Conservation (phyloP, 2,329 filamentous ascomycete genomes). For the Xylariaceae sp. region DNA sequence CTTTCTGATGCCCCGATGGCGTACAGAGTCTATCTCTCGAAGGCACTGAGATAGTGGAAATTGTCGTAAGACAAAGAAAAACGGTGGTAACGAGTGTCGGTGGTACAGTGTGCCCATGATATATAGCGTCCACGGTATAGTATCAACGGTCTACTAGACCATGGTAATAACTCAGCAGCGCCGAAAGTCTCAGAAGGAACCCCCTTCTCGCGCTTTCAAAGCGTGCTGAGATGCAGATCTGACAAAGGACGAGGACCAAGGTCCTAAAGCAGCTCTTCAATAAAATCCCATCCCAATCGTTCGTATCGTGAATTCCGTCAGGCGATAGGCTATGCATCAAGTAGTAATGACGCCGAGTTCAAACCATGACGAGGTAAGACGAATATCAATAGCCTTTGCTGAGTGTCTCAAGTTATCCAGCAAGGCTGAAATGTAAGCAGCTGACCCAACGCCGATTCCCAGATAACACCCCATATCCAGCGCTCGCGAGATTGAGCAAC, state of each 20-base stretch:
- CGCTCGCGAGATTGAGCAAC: constrained; percentile 29
- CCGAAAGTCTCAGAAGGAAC: neutral
- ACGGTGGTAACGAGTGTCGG: neutral
- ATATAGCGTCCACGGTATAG: neutral
- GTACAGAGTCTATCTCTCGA: constrained; percentile 8
- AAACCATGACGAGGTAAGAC: constrained; percentile 16
- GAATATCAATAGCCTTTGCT: constrained; percentile 14
- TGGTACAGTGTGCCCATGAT: neutral
- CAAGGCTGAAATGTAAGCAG: constrained; percentile 27
- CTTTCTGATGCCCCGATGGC: constrained; percentile 7
- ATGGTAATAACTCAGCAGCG: neutral
- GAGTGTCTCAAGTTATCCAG: constrained; percentile 28
- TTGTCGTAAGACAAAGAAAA: neutral
- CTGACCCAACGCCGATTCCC: constrained; percentile 25
- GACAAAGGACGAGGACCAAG: constrained; percentile 16
- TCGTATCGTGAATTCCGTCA: constrained; percentile 11
- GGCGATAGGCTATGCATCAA: constrained; percentile 20
- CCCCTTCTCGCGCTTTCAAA: constrained; percentile 1
- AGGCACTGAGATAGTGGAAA: neutral
- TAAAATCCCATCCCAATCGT: constrained; percentile 15
- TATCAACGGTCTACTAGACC: neutral
- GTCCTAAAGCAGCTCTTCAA: constrained; percentile 8
- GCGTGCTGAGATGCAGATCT: constrained; percentile 3
- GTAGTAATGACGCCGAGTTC: constrained; percentile 17
- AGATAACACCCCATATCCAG: constrained; percentile 29